Evolutionary conservation across 1,284 basidiomycete genomes (phyloP), one percentile per base, ranked within the genome.

Genomic region (Erythrobasidium hasegawianum): DNA sequence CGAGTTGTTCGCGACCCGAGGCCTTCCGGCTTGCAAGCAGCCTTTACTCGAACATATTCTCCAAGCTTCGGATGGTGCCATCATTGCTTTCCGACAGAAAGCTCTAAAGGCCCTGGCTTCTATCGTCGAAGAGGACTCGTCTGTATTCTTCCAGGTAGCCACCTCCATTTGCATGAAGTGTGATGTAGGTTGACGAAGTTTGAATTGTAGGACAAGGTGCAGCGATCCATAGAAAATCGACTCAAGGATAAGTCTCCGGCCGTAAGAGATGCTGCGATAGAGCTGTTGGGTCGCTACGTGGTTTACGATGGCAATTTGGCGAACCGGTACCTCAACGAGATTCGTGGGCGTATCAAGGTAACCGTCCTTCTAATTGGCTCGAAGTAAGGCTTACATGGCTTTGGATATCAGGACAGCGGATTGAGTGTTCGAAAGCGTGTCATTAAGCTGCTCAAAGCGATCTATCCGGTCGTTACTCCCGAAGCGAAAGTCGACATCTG

Each of bases 261-360:
- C 24, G 96, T 98, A n/a, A 87, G 95, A 40, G 96, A 99, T 77
- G 90, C 91, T 4, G 92, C 95, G 3, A 89, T 98, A 8, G 93
- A 96, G 69, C 81, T 98, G 56, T 89, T 98, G 67, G 93, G 95
- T 27, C 95, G 91, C 78, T 96, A 97, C 75, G 86, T 97, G 78
- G 84, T 94, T 26, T 87, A 90, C 67, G 86, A 87, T 1, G 89
- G 90, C 0, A 85, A 87, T 65, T 85, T 96, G 24, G 89, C 90
- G 0, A 83, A 84, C 2, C 84, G 89, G 70, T 96, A 97, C 78
- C 93, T 93, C 74, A 82, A 83, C 43, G 86, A 86, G 76, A 88
- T 99, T 41, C 85, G 88, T 2, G 87, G 88, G 65, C 87, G 94
- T 9, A 89, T 96, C 72, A 87, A 88, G 47, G 90, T 92, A 77